phyloP scores from a whole-genome alignment of 2,329 filamentous ascomycete genomes.

The Apiospora sp. region DNA sequence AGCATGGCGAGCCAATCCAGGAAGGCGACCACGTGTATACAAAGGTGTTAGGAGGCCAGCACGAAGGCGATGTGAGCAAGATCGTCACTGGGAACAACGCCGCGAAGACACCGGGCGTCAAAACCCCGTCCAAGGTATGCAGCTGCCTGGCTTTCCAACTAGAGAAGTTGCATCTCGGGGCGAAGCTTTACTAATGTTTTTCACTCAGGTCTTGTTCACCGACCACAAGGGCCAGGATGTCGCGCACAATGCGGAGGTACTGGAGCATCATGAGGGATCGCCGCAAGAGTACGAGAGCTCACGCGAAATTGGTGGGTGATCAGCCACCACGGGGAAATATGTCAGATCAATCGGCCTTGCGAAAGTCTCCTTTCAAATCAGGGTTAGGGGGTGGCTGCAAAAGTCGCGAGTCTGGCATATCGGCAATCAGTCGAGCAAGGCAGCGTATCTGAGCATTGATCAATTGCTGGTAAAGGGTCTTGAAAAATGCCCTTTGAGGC shows the following conservation, averaged over 20 bases:
- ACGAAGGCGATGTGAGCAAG: constrained; percentile 49
- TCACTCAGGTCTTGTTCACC: neutral
- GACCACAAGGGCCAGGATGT: constrained; percentile 40
- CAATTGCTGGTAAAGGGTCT: no score
- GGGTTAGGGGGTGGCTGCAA: no score
- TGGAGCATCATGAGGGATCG: neutral
- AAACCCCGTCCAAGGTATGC: neutral
- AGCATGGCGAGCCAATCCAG: constrained; percentile 46
- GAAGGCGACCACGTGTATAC: constrained; percentile 51
- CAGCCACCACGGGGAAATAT: neutral
- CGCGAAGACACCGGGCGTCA: constrained; percentile 43
- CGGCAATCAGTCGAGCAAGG: no score
- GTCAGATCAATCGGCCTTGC: no score
- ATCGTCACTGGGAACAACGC: constrained; percentile 46
- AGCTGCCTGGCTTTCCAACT: no score
- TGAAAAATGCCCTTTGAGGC: no score
- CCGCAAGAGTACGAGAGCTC: constrained; percentile 14
- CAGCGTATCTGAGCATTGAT: no score
- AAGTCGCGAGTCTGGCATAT: no score
- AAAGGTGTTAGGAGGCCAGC: constrained; percentile 47
- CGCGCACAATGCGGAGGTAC: constrained; percentile 46
- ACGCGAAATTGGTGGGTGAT: constrained; percentile 9
- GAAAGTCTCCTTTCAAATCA: no score
- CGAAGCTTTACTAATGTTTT: neutral
- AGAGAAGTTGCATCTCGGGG: no score